Base-by-base conservation (phyloP, 2,329 filamentous ascomycete genomes). In the Ramularia collo-cygni region DNA sequence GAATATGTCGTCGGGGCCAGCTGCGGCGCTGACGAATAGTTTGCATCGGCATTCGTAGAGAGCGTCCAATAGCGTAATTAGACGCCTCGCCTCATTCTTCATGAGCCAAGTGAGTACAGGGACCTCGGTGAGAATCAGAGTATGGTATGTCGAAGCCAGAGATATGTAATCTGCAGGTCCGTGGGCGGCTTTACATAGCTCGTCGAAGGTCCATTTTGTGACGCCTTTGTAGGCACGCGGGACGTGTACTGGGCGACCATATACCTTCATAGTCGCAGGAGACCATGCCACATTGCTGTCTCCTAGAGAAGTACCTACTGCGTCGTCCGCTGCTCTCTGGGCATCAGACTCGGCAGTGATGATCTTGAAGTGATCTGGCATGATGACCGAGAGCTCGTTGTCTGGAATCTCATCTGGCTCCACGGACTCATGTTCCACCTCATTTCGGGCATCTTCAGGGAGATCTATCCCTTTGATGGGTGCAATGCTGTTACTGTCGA, bases 151-250 rank as follows among this genome's bases (percentile, higher is more conserved):
- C 1, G 83, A 88, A 1, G 85, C 83, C 58, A 92, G 75, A 1
- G 82, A 83, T 39, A 89, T 83, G 63, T 89, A 92, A 64, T 92
- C 85, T 18, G 85, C 85, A 1, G 85, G 84, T 0, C 85, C 85
- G 31, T 88, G 78, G 2, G 70, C 69, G 4, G 63, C 65, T 43
- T 72, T 72, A 42, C 84, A 86, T 1, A 90, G 72, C 26, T 82
- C 73, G 10, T 69, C 55, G 52, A 90, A 92, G 8, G 75, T 73
- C 75, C 83, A 87, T 39, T 71, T 70, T 0, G 78, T 74, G 1
- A 75, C 64, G 13, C 80, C 77, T 17, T 72, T 63, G 46, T 73
- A 63, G 27, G 81, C 72, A 3, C 68, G 68, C 1, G 79, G 77
- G 2, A 86, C 71, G 1, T 60, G 55, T 2, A 89, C 66, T 2